Conservation (phyloP, 352 stramenopile genomes). For the Phytophthora fragariaefolia region DNA sequence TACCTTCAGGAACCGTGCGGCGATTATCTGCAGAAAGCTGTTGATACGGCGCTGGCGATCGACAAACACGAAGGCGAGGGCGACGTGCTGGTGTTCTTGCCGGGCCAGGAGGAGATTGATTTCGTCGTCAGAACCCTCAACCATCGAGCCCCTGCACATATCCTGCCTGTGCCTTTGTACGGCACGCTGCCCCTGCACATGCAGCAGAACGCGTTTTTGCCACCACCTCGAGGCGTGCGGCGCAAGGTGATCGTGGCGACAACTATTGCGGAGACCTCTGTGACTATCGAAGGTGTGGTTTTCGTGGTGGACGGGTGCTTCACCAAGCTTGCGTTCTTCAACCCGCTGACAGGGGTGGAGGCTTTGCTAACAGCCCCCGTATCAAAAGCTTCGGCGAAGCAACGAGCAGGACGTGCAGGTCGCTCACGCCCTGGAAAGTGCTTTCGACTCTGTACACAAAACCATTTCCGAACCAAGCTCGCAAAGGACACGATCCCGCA, state of each 20-base stretch:
- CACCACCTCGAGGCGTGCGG: slow-evolving; percentile 56
- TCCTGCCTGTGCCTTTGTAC: slow-evolving; percentile 90
- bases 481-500: slow-evolving; percentile 77
- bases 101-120: slow-evolving; percentile 95
- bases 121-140: slow-evolving; percentile 79
- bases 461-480: slow-evolving; percentile 53
- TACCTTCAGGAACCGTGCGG: slow-evolving; percentile 78
- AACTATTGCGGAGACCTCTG: slow-evolving; percentile 96
- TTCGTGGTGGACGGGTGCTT: slow-evolving; percentile 85
- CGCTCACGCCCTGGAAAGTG: slow-evolving; percentile 84
- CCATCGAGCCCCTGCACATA: slow-evolving; percentile 52
- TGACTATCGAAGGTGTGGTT: slow-evolving; percentile 97
- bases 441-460: slow-evolving; percentile 75
- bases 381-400: slow-evolving; percentile 96
- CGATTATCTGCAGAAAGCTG: slow-evolving; percentile 77
- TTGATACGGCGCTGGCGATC: slow-evolving; percentile 76
- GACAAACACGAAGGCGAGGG: slow-evolving; percentile 77
- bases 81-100: slow-evolving; percentile 97
- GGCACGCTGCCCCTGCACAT: slow-evolving; percentile 92
- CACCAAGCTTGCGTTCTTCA: slow-evolving; percentile 86
- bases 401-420: slow-evolving; percentile 95
- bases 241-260: slow-evolving; percentile 91
- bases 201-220: slow-evolving; percentile 94
- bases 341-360: slow-evolving; percentile 83
- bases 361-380: slow-evolving; percentile 94